Conservation (phyloP, 148 eudicot genomes). For the Rhododendron vialii region DNA sequence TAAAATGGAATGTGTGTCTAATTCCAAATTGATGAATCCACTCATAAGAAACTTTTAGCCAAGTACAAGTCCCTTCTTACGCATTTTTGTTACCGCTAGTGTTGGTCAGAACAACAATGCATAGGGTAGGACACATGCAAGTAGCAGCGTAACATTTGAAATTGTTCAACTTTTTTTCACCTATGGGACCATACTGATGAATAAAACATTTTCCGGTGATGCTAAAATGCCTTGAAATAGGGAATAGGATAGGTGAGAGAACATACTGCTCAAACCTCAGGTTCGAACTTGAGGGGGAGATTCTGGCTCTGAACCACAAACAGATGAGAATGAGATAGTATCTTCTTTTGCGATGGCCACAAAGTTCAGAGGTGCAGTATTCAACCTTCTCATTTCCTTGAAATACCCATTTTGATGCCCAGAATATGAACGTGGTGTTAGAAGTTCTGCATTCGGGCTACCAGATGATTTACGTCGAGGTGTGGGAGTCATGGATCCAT, state of each 20-base stretch:
- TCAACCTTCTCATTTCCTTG: slow-evolving; percentile 58
- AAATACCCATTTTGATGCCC: slow-evolving; percentile 58
- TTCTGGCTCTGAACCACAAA: slow-evolving; percentile 58
- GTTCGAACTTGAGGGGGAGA: slow-evolving; percentile 46
- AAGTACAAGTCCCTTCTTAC: not conserved
- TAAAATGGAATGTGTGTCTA: not conserved
- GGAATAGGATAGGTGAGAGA: not conserved
- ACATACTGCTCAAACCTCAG: slow-evolving; percentile 15
- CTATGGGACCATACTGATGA: not conserved
- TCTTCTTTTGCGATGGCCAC: slow-evolving; percentile 61
- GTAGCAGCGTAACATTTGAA: not conserved
- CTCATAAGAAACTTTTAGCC: not conserved
- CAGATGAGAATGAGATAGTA: slow-evolving; percentile 57
- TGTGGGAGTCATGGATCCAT: slow-evolving; percentile 56
- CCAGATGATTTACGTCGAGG: slow-evolving; percentile 57
- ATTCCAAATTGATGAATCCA: not conserved
- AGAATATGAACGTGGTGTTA: slow-evolving; percentile 54
- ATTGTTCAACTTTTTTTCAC: not conserved
- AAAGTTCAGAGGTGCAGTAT: slow-evolving; percentile 57
- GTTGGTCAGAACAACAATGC: not conserved
- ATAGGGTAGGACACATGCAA: not conserved
- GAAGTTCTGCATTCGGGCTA: slow-evolving; percentile 34
- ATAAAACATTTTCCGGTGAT: not conserved
- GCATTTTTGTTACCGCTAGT: not conserved
- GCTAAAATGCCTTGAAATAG: not conserved